Evolutionary conservation across 257 asterid genomes (phyloP), one percentile per base, ranked within the genome.

Genomic region (Nicotiana undulata): DNA sequence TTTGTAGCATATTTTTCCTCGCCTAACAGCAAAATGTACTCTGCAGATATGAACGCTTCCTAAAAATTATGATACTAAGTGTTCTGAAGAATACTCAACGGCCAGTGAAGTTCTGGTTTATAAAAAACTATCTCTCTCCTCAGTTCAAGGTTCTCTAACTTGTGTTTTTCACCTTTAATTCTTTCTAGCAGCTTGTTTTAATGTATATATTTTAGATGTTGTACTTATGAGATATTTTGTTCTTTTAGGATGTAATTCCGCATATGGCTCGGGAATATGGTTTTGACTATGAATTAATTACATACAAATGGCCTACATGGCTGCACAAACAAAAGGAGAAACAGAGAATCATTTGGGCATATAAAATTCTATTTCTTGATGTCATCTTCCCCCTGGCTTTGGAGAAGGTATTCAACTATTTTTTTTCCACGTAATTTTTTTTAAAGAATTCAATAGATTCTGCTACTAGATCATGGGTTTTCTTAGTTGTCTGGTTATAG

Each of bases 261-360:
- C 93, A 87, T 85, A 96, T 96, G 98, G 99, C 99, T 77, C 84
- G 61, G 44, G 94, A 92, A 85, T 96, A 96, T 81, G 99, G 94
- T 83, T 96, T 96, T 83, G 98, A 94, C 86, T 96, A 92, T 55
- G 98, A 87, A 86, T 83, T 96, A 81, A 91, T 96, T 86, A 94
- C 99, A 67, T 96, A 96, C 82, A 96, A 96, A 90, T 96, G 99
- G 99, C 99, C 99, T 31, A 89, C 98, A 65, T 94, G 98, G 98
- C 90, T 96, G 20, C 99, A 96, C 86, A 94, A 96, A 87, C 99
- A 96, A 84, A 96, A 89, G 81, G 99, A 94, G 90, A 96, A 96
- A 82, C 99, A 94, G 83, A 86, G 98, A 87, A 96, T 96, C 81
- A 94, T 94, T 81, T 92, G 99, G 99, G 98, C 99, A 1, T 93